A percentile compares a stretch with the other conserved stretches of the same genome.
phyloP scores from a whole-genome alignment of 2,329 filamentous ascomycete genomes.

The Pseudogymnoascus sp. region DNA sequence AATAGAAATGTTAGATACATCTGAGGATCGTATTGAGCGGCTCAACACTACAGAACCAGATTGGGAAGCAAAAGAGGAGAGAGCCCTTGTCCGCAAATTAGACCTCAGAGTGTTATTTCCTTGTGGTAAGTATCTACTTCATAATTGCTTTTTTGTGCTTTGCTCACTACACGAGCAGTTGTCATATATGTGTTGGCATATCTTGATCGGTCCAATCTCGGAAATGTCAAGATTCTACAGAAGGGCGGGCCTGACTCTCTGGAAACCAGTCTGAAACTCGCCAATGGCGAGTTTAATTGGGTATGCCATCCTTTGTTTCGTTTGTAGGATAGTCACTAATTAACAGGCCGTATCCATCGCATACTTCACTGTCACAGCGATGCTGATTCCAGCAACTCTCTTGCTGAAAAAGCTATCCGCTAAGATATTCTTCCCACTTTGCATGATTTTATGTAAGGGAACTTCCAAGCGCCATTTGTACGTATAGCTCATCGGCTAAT shows the following conservation, averaged over 20 bases:
- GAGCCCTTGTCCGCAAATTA: conserved; percentile 19
- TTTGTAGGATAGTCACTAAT: not conserved
- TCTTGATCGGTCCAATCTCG: conserved; percentile 20
- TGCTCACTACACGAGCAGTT: conserved; percentile 11
- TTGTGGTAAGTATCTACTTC: not conserved
- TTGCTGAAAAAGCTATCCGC: conserved; percentile 20
- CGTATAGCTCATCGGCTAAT: not conserved
- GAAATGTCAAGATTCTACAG: conserved; percentile 18
- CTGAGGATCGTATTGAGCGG: conserved; percentile 7
- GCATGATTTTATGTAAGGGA: conserved; percentile 8
- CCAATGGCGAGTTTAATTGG: conserved; percentile 20
- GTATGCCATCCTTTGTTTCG: not conserved
- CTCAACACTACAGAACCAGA: conserved; percentile 10
- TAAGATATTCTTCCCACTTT: conserved; percentile 13
- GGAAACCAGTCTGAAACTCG: conserved; percentile 14
- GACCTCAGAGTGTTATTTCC: conserved; percentile 17
- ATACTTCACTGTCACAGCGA: conserved; percentile 19
- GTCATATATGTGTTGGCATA: conserved; percentile 21
- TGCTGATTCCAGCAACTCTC: conserved; percentile 19
- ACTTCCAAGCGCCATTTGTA: not conserved
- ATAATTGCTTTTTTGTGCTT: not conserved
- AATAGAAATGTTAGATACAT: not conserved
- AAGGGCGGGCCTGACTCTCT: conserved; percentile 14
- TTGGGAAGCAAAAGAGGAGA: conserved; percentile 18
- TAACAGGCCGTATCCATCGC: conserved; percentile 18